Evolutionary conservation across 768 basidiomycete species (phyloP).

Genomic region (Naganishia friedmannii): DNA sequence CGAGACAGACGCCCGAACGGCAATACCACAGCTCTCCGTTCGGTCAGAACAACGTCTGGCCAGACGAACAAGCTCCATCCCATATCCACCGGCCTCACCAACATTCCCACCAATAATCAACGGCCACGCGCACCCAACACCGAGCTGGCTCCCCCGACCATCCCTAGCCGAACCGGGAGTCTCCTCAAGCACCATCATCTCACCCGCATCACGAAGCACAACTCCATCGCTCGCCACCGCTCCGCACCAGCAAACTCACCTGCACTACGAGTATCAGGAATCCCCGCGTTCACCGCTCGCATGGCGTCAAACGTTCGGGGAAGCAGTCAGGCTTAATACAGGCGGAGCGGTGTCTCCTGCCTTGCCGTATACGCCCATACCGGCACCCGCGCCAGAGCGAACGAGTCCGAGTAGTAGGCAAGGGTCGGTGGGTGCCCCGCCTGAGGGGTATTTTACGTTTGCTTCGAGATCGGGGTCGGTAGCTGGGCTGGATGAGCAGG

Average conservation of each 20-base stretch:
- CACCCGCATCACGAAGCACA: not conserved
- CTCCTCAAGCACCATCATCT: not conserved
- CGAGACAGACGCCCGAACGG: not conserved
- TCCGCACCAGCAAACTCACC: not conserved
- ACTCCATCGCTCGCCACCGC: not conserved
- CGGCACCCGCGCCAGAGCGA: not conserved
- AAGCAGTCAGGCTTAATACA: not conserved
- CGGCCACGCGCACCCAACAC: not conserved
- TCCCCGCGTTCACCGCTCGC: constrained; percentile 9
- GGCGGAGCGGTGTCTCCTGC: not conserved
- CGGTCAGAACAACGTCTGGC: not conserved
- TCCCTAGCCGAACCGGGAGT: too few species aligned
- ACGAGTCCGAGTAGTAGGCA: not conserved
- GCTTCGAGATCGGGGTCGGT: not conserved
- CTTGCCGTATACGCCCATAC: not conserved
- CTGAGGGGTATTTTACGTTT: constrained; percentile 17
- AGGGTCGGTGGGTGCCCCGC: not conserved
- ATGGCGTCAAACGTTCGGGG: constrained; percentile 14
- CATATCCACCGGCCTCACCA: constrained; percentile 7
- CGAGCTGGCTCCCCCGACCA: not conserved
- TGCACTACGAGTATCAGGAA: constrained; percentile 2
- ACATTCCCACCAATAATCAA: constrained; percentile 1
- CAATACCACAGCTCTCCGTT: not conserved
- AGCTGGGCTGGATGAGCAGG: not conserved
- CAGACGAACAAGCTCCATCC: not conserved